Evolutionary conservation across 495 filamentous ascomycete genomes (phyloP).

Genomic region (Acidiella bohemica): DNA sequence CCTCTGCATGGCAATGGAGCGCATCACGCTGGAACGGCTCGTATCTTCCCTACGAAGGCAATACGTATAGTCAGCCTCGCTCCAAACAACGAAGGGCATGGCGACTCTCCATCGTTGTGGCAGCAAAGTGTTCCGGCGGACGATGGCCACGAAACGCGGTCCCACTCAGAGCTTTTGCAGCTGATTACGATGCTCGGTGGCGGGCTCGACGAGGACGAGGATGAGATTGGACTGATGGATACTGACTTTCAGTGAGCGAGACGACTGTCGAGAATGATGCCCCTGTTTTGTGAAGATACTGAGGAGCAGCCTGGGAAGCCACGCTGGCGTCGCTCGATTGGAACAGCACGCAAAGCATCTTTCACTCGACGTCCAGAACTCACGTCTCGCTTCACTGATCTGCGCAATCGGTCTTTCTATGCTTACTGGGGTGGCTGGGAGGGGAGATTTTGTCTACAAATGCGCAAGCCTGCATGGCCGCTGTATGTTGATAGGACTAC

Average conservation of each 20-base stretch:
- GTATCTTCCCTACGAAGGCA: constrained; percentile 9
- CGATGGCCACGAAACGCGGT: not conserved
- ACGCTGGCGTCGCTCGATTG: no score
- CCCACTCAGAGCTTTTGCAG: not conserved
- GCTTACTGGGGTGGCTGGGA: no score
- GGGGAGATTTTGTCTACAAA: no score
- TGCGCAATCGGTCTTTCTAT: no score
- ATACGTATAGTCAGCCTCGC: constrained; percentile 16
- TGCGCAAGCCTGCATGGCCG: no score
- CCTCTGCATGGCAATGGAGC: not conserved
- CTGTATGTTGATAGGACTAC: no score
- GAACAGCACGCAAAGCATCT: no score
- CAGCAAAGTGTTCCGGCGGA: not conserved
- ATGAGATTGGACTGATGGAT: not conserved
- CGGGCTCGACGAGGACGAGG: not conserved
- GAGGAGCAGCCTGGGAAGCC: not conserved
- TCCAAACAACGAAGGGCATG: constrained; percentile 2
- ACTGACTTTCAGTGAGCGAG: not conserved
- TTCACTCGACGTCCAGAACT: no score
- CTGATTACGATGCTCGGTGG: not conserved
- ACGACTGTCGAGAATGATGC: not conserved
- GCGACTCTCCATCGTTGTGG: not conserved
- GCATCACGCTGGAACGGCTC: not conserved
- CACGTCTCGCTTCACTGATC: no score
- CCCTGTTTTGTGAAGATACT: not conserved